These are phyloP conservation scores for Irineochytrium annulatum DNA, from an alignment of 192 early-diverging fungal species.

Conservation along the genomic window DNA sequence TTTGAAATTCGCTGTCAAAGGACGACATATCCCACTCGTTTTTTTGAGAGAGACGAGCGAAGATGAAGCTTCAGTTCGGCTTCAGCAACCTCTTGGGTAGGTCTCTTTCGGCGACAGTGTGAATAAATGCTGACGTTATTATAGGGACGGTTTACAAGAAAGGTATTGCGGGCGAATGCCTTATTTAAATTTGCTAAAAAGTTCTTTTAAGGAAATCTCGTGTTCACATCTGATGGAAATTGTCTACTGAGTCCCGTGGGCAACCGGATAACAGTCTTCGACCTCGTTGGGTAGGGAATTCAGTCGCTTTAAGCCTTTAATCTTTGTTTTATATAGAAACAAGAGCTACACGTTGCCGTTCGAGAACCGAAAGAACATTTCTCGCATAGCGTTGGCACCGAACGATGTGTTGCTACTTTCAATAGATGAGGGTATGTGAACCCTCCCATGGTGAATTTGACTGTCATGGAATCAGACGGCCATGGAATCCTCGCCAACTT, in stretches of 20 bases:
- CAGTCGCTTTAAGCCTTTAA: background rate
- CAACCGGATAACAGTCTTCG: constrained; percentile 92
- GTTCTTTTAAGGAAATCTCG: no score
- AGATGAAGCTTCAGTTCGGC: constrained; percentile 60
- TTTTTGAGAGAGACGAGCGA: constrained; percentile 2
- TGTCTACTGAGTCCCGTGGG: constrained; percentile 92
- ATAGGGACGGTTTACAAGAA: constrained; percentile 96
- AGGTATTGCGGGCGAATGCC: no score
- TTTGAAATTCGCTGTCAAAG: no score
- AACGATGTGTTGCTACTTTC: constrained; percentile 83
- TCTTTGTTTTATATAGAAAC: constrained; percentile 54
- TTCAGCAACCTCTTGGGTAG: constrained; percentile 97
- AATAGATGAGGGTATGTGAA: constrained; percentile 84
- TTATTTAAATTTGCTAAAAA: no score
- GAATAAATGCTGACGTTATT: no score
- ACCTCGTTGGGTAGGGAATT: constrained; percentile 77
- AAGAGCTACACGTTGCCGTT: constrained; percentile 88
- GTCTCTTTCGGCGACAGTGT: no score
- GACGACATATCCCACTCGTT: no score
- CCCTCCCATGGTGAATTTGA: background rate
- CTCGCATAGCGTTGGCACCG: constrained; percentile 82
- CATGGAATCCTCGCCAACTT: constrained; percentile 82
- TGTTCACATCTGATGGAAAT: constrained; percentile 91
- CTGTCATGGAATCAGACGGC: constrained; percentile 59
- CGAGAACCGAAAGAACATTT: constrained; percentile 90